Evolutionary conservation across 1,284 basidiomycete genomes (phyloP).

Genomic region (Cutaneotrichosporon mucoides): DNA sequence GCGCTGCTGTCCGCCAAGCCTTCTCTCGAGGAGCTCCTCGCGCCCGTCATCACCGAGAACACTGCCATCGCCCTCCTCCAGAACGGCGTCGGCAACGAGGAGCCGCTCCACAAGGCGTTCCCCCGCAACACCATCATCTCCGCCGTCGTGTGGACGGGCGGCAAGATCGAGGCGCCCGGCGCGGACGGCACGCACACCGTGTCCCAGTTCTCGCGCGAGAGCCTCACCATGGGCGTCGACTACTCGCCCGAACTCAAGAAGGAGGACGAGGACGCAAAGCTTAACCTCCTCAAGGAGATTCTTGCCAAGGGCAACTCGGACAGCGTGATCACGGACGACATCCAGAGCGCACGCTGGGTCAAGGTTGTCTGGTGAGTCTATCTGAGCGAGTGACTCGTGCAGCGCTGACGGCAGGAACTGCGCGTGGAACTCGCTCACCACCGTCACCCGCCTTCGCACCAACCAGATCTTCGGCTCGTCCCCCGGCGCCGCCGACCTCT

Average conservation of each 20-base stretch:
- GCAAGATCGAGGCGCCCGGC: constrained; percentile 28
- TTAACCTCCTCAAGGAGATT: constrained; percentile 41
- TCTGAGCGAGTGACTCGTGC: too few species aligned
- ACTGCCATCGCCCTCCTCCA: constrained; percentile 53
- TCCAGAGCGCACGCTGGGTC: constrained; percentile 53
- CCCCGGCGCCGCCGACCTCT: constrained; percentile 33
- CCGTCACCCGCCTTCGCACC: constrained; percentile 41
- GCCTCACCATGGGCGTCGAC: constrained; percentile 49
- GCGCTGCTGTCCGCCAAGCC: constrained; percentile 46
- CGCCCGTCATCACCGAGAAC: constrained; percentile 32
- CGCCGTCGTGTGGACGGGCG: constrained; percentile 53
- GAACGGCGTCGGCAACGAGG: constrained; percentile 54
- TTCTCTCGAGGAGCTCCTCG: constrained; percentile 41
- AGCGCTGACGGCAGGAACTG: constrained; percentile 35
- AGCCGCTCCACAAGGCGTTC: constrained; percentile 49
- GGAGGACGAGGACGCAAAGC: constrained; percentile 31
- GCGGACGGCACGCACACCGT: constrained; percentile 26
- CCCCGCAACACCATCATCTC: constrained; percentile 51
- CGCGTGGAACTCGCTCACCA: constrained; percentile 46
- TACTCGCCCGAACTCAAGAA: constrained; percentile 23
- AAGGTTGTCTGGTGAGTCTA: constrained; percentile 50
- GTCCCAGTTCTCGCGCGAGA: constrained; percentile 47
- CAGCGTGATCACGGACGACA: constrained; percentile 46
- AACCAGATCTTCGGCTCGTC: constrained; percentile 44
- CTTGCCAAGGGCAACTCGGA: constrained; percentile 45